Percentiles rank a stretch among this genome's conserved stretches.
Conservation (phyloP, 2,329 filamentous ascomycete species). For the Madurella fahalii region DNA sequence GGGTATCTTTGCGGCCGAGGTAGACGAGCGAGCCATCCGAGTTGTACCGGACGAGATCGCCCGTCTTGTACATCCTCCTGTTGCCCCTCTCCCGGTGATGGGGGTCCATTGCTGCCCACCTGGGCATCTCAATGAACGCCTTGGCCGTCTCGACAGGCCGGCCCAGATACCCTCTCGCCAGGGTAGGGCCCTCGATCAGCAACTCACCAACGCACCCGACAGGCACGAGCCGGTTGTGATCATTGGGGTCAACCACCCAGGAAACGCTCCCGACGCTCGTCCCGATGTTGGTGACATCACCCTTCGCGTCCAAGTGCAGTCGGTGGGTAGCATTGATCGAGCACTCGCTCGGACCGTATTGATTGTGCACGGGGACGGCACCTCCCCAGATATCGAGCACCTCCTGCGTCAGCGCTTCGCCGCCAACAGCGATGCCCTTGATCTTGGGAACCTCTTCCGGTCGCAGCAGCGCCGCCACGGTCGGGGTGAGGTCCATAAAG, state of each 20-base stretch:
- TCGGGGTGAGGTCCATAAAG: slow-evolving; percentile 28
- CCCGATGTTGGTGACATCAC: slow-evolving; percentile 40
- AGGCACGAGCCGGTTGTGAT: slow-evolving; percentile 29
- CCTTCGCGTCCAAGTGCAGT: slow-evolving; percentile 6
- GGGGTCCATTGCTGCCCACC: slow-evolving; percentile 45
- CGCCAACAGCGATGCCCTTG: slow-evolving; percentile 26
- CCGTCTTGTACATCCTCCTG: slow-evolving; percentile 42
- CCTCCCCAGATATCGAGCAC: slow-evolving; percentile 24
- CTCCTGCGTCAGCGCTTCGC: slow-evolving; percentile 25
- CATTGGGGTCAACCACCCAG: slow-evolving; percentile 32
- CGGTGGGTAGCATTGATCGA: slow-evolving; percentile 20
- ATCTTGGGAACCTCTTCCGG: slow-evolving; percentile 27
- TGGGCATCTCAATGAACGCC: slow-evolving; percentile 40
- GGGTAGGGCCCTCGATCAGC: slow-evolving; percentile 39
- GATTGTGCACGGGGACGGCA: slow-evolving; percentile 22
- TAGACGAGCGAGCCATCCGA: slow-evolving; percentile 36
- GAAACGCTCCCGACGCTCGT: slow-evolving; percentile 41
- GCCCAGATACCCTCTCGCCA: slow-evolving; percentile 48
- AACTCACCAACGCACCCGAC: slow-evolving; percentile 36
- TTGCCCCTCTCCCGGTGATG: slow-evolving; percentile 51
- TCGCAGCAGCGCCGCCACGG: slow-evolving; percentile 26
- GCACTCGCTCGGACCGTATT: slow-evolving; percentile 29
- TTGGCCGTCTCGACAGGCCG: slow-evolving; percentile 42
- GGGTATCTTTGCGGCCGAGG: slow-evolving; percentile 48
- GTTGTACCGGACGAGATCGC: slow-evolving; percentile 38